Percentiles rank a stretch among this genome's conserved stretches.
These are phyloP conservation scores for Penicillium lagena DNA, from an alignment of 495 filamentous ascomycete genomes.

Conservation along the genomic window DNA sequence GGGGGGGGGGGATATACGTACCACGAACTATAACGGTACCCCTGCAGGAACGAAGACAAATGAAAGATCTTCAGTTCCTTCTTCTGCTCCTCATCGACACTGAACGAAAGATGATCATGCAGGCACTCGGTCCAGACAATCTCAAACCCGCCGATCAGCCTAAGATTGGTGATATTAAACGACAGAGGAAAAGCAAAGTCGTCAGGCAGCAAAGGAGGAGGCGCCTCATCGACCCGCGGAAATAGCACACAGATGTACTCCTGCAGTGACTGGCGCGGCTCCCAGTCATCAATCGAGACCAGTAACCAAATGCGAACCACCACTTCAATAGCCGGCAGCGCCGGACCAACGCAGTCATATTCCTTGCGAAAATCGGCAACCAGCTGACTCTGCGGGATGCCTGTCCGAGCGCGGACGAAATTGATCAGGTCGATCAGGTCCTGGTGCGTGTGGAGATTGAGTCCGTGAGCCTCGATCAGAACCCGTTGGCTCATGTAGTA, in stretches of 20 bases:
- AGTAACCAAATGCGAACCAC: conserved; percentile 1
- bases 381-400: background rate
- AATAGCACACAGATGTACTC: conserved; percentile 1
- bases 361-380: background rate
- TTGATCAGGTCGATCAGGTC: conserved; percentile 2
- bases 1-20: background rate
- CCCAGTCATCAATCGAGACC: conserved; percentile 3
- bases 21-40: background rate
- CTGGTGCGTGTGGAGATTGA: conserved; percentile 1
- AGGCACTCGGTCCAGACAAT: conserved; percentile 8
- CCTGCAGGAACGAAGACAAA: conserved; percentile 2
- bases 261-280: conserved; percentile 1
- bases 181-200: conserved; percentile 1
- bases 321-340: conserved; percentile 1
- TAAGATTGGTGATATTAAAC: conserved; percentile 5
- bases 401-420: background rate
- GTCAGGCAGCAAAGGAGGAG: background rate
- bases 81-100: background rate
- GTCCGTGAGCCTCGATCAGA: conserved; percentile 1
- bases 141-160: conserved; percentile 6
- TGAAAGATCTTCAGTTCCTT: conserved; percentile 7
- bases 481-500: conserved; percentile 2
- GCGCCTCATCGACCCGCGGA: background rate
- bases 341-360: background rate
- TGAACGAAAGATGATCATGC: conserved; percentile 5